A percentile compares a stretch with the other conserved stretches of the same genome.
phyloP scores from a whole-genome alignment of 2,329 filamentous ascomycete genomes.

The Cercospora sp. region DNA sequence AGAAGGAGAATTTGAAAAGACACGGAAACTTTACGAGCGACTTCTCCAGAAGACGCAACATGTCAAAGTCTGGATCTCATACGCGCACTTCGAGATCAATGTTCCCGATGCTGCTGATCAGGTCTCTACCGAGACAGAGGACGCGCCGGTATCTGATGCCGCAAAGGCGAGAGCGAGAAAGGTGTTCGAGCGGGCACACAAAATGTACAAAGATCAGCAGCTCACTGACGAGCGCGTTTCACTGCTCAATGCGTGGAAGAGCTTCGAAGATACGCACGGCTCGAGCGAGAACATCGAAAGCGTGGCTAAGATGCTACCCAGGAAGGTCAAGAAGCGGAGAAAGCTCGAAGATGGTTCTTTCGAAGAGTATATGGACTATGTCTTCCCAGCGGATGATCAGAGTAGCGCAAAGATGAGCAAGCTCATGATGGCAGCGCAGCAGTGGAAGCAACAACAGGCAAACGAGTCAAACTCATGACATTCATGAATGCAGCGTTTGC shows the following conservation, averaged over 20 bases:
- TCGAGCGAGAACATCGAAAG: conserved; percentile 71
- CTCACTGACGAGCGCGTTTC: conserved; percentile 93
- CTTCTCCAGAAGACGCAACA: conserved; percentile 94
- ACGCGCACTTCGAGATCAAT: conserved; percentile 97
- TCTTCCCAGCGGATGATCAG: conserved; percentile 94
- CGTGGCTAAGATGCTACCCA: conserved; percentile 91
- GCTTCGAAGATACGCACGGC: conserved; percentile 87
- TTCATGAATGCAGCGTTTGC: neutral
- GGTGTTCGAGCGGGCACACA: conserved; percentile 83
- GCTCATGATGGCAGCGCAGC: conserved; percentile 79
- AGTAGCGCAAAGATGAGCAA: conserved; percentile 70
- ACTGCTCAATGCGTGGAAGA: conserved; percentile 86
- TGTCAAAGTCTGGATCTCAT: conserved; percentile 98
- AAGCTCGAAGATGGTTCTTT: conserved; percentile 89
- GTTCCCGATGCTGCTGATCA: conserved; percentile 66
- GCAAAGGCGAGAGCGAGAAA: conserved; percentile 79
- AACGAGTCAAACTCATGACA: neutral
- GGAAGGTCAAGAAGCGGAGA: conserved; percentile 87
- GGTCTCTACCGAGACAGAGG: conserved; percentile 55
- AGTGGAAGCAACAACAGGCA: conserved; percentile 66
- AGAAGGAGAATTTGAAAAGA: conserved; percentile 75
- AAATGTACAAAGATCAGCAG: conserved; percentile 82
- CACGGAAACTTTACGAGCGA: conserved; percentile 81
- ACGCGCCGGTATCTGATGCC: conserved; percentile 68
- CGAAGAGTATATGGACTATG: conserved; percentile 95